These are phyloP conservation scores for Vitis vinifera DNA, from an alignment of 164 flowering plant species.

Conservation along the genomic window DNA sequence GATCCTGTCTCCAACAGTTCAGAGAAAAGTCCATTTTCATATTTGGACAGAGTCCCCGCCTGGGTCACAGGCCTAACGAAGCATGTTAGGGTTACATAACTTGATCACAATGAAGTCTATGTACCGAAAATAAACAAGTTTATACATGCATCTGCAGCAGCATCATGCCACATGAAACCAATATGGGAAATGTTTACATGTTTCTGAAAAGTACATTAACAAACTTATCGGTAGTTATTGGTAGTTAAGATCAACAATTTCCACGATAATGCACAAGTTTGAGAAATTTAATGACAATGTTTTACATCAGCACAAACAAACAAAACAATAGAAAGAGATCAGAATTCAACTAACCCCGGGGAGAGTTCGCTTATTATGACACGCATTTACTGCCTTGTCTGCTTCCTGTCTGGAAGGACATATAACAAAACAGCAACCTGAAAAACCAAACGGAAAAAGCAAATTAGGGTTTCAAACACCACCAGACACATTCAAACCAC, in stretches of 20 bases:
- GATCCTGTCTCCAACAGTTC: too few relatives aligned
- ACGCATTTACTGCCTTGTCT: constrained; percentile 90
- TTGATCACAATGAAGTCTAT: too few relatives aligned
- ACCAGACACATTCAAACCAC: neutral
- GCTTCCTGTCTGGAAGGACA: constrained; percentile 96
- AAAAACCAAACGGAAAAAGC: constrained; percentile 9
- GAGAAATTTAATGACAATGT: constrained; percentile 3
- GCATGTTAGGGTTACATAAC: too few relatives aligned
- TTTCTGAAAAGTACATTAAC: too few relatives aligned
- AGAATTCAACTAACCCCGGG: constrained; percentile 73
- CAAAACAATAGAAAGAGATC: constrained; percentile 7
- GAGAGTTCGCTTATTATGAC: constrained; percentile 86
- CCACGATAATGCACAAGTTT: neutral
- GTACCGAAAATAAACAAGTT: too few relatives aligned
- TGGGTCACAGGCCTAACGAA: too few relatives aligned
- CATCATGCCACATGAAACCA: too few relatives aligned
- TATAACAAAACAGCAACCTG: constrained; percentile 93
- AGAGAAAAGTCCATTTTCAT: too few relatives aligned
- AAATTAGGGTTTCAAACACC: constrained; percentile 31
- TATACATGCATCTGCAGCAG: too few relatives aligned
- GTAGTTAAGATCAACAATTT: neutral
- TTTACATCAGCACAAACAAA: neutral
- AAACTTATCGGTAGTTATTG: too few relatives aligned
- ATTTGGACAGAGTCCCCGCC: too few relatives aligned
- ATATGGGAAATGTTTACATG: too few relatives aligned